These are phyloP conservation scores for Fusarium nodosum DNA, from an alignment of 2,329 filamentous ascomycete genomes.

Conservation along the genomic window DNA sequence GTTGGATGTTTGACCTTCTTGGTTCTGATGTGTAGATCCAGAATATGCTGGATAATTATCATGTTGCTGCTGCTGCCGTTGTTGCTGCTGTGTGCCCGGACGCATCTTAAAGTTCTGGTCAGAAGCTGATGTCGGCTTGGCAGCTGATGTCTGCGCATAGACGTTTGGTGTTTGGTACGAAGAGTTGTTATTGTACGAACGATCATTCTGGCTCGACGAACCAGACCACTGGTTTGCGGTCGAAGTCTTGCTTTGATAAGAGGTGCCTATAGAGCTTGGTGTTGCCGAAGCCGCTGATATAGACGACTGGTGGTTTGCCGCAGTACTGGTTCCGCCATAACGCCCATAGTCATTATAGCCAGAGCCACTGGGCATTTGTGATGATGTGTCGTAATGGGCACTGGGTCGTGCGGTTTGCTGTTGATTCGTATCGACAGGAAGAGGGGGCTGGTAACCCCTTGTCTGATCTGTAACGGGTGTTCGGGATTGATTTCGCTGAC, in stretches of 20 bases:
- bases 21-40: conserved; percentile 36
- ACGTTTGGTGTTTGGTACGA: conserved; percentile 34
- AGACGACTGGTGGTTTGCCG: conserved; percentile 22
- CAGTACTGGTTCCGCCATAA: conserved; percentile 26
- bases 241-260: conserved; percentile 37
- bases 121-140: conserved; percentile 28
- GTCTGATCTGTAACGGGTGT: conserved; percentile 49
- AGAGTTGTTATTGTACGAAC: conserved; percentile 27
- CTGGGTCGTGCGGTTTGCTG: conserved; percentile 24
- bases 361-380: conserved; percentile 25
- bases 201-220: conserved; percentile 34
- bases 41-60: conserved; percentile 37
- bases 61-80: conserved; percentile 28
- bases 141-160: conserved; percentile 34
- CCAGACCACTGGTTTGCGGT: conserved; percentile 48
- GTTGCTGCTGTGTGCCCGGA: conserved; percentile 11
- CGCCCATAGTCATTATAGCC: conserved; percentile 43
- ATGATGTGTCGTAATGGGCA: conserved; percentile 23
- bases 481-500: conserved; percentile 52
- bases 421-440: conserved; percentile 21
- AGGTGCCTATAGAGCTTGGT: conserved; percentile 38
- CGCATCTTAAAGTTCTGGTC: conserved; percentile 46
- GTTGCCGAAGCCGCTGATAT: conserved; percentile 39
- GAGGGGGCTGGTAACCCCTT: conserved; percentile 38
- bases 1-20: conserved; percentile 35